Base-by-base conservation (phyloP, 495 filamentous ascomycete species). In the Xylaria acuta region DNA sequence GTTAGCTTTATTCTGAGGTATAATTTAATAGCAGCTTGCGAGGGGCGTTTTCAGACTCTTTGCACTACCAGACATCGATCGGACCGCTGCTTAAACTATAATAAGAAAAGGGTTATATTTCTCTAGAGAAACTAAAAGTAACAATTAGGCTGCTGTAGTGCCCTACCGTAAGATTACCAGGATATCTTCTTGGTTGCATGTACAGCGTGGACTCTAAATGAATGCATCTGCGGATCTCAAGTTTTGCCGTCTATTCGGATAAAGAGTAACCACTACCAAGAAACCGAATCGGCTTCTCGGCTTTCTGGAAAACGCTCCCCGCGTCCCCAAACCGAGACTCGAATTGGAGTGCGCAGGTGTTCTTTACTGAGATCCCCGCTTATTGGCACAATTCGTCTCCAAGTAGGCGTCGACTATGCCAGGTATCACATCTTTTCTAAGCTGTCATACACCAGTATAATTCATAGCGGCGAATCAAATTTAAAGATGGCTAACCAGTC, bases 241-340 rank as follows among this genome's bases (percentile, higher is more conserved):
- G 7, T 14, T 25, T 5, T 27, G 16, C 9, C 49, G 3, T 53
- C 22, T 53, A 27, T 27, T 27, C 22, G 2, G 2, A 27, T 53
- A 27, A 53, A 53, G 3, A 53, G n/a, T 3, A n/a, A 27, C 25
- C 22, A 3, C 27, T 16, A 56, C 12, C 1, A 56, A 30, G 27
- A 32, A 56, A 30, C 51, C 51, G 53, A 56, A 1, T 56, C 53
- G 53, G 53, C 53, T 56, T 56, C 53, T 56, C 53, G 53, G 53
- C 53, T 56, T 56, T 16, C 20, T 18, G 27, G 27, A 5, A 32
- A n/a, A 56, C 5, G 27, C 11, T 56, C 53, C 53, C 53, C 53
- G 27, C 25, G 53, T 14, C 41, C 53, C 53, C 27, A 32, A 2
- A 6, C 27, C 27, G 53, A 56, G 38, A 56, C 27, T 56, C 3